These are phyloP conservation scores for Sclerotinia spermophila DNA, from an alignment of 2,329 filamentous ascomycete genomes.

Conservation along the genomic window DNA sequence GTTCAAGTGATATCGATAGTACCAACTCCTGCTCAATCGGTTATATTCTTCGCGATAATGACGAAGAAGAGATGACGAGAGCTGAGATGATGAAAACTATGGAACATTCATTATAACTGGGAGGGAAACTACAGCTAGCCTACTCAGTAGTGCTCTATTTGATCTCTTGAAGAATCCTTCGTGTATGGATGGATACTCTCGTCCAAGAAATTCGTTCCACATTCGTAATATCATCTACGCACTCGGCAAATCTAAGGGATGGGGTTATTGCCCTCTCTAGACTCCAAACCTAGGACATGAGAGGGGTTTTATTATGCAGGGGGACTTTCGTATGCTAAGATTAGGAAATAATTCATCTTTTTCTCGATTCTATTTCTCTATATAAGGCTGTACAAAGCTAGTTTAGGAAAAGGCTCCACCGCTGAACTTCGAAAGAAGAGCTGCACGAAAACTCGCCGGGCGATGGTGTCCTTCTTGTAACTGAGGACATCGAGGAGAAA, in stretches of 20 bases:
- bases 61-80: not conserved
- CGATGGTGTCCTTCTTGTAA: rapidly evolving
- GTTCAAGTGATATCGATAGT: not conserved
- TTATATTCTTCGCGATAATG: not conserved
- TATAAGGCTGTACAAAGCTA: rapidly evolving
- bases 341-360: not conserved
- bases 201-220: not conserved
- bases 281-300: too few relatives aligned
- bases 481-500: not conserved
- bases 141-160: not conserved
- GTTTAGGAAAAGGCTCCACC: not conserved
- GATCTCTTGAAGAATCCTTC: not conserved
- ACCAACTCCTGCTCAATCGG: not conserved
- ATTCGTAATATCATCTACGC: not conserved
- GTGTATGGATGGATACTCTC: not conserved
- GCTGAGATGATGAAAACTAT: not conserved
- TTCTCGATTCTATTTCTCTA: not conserved
- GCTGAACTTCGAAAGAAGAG: not conserved
- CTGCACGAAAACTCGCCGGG: not conserved
- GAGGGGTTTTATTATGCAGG: too few relatives aligned
- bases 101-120: not conserved
- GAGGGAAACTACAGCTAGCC: not conserved
- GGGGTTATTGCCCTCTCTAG: not conserved
- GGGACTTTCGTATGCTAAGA: not conserved
- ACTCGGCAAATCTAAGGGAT: not conserved